Conservation (phyloP, 75 land plant genomes). For the Chamaecyparis obtusa region DNA sequence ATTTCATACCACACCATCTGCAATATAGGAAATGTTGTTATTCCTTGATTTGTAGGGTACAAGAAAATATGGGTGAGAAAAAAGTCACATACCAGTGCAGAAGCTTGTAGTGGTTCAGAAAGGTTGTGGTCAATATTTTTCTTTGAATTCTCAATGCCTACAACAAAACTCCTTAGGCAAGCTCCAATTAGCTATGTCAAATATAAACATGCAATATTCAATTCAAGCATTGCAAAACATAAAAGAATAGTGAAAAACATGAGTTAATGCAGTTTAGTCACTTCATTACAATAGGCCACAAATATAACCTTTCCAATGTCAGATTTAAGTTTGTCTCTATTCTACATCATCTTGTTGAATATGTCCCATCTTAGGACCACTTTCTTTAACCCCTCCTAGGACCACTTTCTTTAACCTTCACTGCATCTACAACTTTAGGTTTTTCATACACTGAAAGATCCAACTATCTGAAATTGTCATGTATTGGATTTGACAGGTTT, state of each 20-base stretch:
- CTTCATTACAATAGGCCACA: neutral
- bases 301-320: neutral
- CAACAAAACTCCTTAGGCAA: slow-evolving; percentile 26
- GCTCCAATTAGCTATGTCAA: slow-evolving; percentile 16
- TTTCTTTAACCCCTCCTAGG: neutral
- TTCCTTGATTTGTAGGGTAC: neutral
- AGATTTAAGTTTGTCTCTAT: neutral
- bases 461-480: slow-evolving; percentile 26
- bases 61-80: neutral
- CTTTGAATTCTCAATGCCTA: slow-evolving; percentile 32
- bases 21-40: neutral
- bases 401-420: too few species aligned
- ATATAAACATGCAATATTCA: neutral
- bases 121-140: slow-evolving; percentile 47
- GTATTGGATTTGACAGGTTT: neutral
- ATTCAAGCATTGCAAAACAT: neutral
- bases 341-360: slow-evolving; percentile 2
- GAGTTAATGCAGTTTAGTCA: neutral
- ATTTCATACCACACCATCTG: neutral
- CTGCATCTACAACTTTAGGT: neutral
- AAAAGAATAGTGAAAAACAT: neutral
- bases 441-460: neutral
- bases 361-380: neutral
- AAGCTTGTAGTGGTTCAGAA: slow-evolving; percentile 17
- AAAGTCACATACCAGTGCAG: slow-evolving; percentile 24